Evolutionary conservation across 2,329 filamentous ascomycete species (phyloP).

Genomic region (Chrysoporthe cubensis): DNA sequence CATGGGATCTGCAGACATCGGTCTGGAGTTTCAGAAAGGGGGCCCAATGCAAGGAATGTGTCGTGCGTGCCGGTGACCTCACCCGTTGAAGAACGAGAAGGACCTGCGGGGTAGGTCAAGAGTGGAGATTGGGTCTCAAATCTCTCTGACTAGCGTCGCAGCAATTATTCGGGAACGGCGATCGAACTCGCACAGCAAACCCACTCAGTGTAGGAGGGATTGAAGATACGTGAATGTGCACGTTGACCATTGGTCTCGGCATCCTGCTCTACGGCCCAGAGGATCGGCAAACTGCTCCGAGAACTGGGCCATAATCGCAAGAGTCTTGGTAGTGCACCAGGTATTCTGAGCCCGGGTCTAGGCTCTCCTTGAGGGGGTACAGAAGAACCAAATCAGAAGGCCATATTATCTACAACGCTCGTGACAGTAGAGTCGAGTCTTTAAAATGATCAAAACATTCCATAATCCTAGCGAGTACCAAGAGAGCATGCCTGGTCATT

Average conservation of each 20-base stretch:
- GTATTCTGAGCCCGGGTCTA: neutral
- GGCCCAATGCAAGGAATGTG: neutral
- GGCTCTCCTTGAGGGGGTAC: too few species aligned
- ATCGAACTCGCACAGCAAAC: neutral
- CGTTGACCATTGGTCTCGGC: too few species aligned
- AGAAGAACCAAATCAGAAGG: too few species aligned
- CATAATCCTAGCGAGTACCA: neutral
- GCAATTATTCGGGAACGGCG: neutral
- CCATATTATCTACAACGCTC: too few species aligned
- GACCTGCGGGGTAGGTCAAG: neutral
- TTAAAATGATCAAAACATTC: neutral
- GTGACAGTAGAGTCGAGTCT: too few species aligned
- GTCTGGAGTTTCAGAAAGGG: neutral
- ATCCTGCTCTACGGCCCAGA: too few species aligned
- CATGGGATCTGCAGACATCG: neutral
- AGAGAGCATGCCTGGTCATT: neutral
- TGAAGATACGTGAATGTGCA: neutral
- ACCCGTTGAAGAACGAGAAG: neutral
- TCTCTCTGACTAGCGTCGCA: neutral
- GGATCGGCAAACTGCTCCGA: neutral
- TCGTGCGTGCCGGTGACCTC: slow-evolving; percentile 1
- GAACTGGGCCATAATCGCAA: neutral
- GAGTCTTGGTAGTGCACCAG: neutral
- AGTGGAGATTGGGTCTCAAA: neutral
- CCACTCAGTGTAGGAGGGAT: neutral